A percentile compares a stretch with the other conserved stretches of the same genome.
Conservation (phyloP, 2,329 filamentous ascomycete genomes). For the Microcera coccophila region DNA sequence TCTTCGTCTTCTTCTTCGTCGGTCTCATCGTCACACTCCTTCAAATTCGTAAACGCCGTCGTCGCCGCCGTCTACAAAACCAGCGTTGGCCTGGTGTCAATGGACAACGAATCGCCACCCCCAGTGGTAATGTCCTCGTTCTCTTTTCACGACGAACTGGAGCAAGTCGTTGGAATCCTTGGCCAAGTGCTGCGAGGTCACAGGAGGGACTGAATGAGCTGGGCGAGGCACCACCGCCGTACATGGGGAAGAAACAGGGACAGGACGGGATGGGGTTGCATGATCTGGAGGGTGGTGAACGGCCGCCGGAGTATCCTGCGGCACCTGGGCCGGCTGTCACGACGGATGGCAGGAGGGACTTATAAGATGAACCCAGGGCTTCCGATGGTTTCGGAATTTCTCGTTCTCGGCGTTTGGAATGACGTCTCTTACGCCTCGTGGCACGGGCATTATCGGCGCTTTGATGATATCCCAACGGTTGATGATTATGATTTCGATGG, state of each 20-base stretch:
- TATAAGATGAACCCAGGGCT: not conserved
- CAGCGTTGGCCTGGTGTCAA: slow-evolving; percentile 11
- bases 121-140: slow-evolving; percentile 25
- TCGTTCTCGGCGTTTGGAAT: no score
- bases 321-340: slow-evolving; percentile 23
- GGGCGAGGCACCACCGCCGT: slow-evolving; percentile 63
- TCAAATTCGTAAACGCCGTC: slow-evolving; percentile 40
- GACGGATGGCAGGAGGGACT: slow-evolving; percentile 15
- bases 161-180: slow-evolving; percentile 24
- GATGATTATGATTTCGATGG: no score
- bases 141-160: slow-evolving; percentile 7
- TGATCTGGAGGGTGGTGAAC: slow-evolving; percentile 25
- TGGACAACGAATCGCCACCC: slow-evolving; percentile 5
- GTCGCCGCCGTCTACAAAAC: slow-evolving; percentile 14
- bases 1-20: slow-evolving; percentile 43
- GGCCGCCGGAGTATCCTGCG: slow-evolving; percentile 30
- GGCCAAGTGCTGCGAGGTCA: slow-evolving; percentile 18
- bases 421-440: no score
- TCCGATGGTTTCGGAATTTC: no score
- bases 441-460: no score
- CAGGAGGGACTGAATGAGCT: slow-evolving; percentile 60
- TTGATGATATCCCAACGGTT: no score
- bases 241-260: slow-evolving; percentile 38
- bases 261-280: slow-evolving; percentile 20
- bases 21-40: slow-evolving; percentile 38